Base-by-base conservation (phyloP, 768 basidiomycete genomes). In the Epithele typhae region DNA sequence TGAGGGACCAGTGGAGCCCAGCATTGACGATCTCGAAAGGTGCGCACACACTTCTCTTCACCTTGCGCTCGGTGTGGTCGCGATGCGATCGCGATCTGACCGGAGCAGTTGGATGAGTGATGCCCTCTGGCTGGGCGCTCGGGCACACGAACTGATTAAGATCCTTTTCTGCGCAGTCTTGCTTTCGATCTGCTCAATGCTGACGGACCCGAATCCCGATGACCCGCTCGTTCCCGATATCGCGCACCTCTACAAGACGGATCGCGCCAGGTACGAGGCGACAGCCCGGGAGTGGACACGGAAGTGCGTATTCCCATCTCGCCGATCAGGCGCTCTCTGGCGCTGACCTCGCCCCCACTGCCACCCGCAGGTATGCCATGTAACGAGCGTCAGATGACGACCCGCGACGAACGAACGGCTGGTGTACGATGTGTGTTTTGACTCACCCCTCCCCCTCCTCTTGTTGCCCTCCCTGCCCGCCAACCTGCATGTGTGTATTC, bases 251-350 rank as follows among this genome's bases (percentile, higher is more conserved):
- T 99, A 99, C 84, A 99, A 98, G 92, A 97, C 94, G 30, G 96
- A 99, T 72, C 83, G 95, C 58, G 73, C 89, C 54, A 84, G 94
- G 60, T 99, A 99, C 65, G 96, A 98, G 71, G 89, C 93, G 51
- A 98, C 92, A 25, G 96, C 96, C 22, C 78, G 93, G 72, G 96
- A 99, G 77, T 99, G 95, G 95, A 95, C 95, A 68, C 86, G 95
- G 82, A 98, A 98, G 94, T 98, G 63, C 58, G 89, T 68, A 21
- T 25, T 25, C 6, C 23, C 3, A n/a, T n/a, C n/a, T n/a, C n/a
- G n/a, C 30, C 30, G 30, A 9, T 32, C 9, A 32, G 30, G 9
- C 15, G 30, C 15, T 32, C 9, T 32, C 30, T 32, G 9, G 9
- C 15, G 30, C 30, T 32, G 30, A 32, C 15, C 9, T 15, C 15